These are phyloP conservation scores for Elaphomyces granulatus DNA, from an alignment of 495 filamentous ascomycete genomes.

Conservation along the genomic window DNA sequence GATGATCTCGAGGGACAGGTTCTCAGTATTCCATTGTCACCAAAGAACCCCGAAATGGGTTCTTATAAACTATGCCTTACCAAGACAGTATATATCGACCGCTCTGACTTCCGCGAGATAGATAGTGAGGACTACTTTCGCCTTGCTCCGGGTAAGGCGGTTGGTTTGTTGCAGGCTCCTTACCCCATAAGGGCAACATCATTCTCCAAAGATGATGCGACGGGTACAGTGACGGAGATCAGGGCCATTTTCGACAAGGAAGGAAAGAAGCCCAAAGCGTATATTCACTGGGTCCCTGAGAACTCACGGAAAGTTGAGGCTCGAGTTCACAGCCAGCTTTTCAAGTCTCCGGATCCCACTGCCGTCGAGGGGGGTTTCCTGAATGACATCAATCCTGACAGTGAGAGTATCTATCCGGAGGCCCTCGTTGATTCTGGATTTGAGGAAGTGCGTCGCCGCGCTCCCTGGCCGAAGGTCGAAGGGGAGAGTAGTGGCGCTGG, in stretches of 20 bases:
- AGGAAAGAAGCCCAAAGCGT: constrained; percentile 69
- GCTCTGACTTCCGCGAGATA: constrained; percentile 77
- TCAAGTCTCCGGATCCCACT: constrained; percentile 71
- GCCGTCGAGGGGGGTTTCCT: constrained; percentile 57
- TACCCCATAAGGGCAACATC: constrained; percentile 68
- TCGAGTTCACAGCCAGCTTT: constrained; percentile 67
- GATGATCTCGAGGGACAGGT: constrained; percentile 26
- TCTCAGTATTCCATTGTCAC: constrained; percentile 55
- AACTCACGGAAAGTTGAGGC: constrained; percentile 59
- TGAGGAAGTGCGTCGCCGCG: constrained; percentile 55
- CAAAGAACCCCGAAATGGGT: constrained; percentile 55
- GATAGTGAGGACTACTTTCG: constrained; percentile 85
- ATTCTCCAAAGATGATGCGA: constrained; percentile 54
- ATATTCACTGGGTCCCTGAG: constrained; percentile 79
- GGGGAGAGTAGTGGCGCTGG: constrained; percentile 47
- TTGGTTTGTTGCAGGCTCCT: constrained; percentile 73
- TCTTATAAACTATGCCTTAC: constrained; percentile 38
- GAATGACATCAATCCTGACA: constrained; percentile 72
- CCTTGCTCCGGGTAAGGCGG: constrained; percentile 75
- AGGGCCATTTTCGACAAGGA: constrained; percentile 29
- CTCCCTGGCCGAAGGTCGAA: constrained; percentile 71
- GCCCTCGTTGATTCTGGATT: constrained; percentile 80
- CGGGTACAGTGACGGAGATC: constrained; percentile 56
- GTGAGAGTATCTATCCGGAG: constrained; percentile 59
- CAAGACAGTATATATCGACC: constrained; percentile 83